phyloP scores from a whole-genome alignment of 2,329 filamentous ascomycete genomes.

The Fusarium nygamai region DNA sequence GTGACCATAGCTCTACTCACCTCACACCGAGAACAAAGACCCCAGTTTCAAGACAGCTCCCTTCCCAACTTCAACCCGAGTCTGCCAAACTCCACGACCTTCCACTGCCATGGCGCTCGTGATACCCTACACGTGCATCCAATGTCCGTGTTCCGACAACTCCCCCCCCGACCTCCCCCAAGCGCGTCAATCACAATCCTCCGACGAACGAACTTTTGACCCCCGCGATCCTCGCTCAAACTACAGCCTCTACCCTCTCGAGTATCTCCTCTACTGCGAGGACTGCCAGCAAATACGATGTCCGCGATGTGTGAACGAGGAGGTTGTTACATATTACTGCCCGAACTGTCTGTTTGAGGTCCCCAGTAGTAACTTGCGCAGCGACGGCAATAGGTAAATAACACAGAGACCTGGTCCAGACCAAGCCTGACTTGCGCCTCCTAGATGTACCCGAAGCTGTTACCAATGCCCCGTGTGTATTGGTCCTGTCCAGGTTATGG shows the following conservation, averaged over 20 bases:
- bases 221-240: slow-evolving; percentile 85
- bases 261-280: slow-evolving; percentile 95
- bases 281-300: slow-evolving; percentile 98
- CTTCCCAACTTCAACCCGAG: slow-evolving; percentile 13
- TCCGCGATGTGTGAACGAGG: slow-evolving; percentile 88
- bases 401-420: background rate
- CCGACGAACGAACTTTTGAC: slow-evolving; percentile 83
- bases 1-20: slow-evolving; percentile 22
- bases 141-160: slow-evolving; percentile 70
- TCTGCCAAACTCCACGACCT: slow-evolving; percentile 22
- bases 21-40: slow-evolving; percentile 18
- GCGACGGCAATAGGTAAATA: slow-evolving; percentile 87
- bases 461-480: slow-evolving; percentile 94
- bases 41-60: slow-evolving; percentile 36
- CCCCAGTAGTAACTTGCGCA: slow-evolving; percentile 89
- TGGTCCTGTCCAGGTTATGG: slow-evolving; percentile 79
- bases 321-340: slow-evolving; percentile 95
- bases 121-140: slow-evolving; percentile 72
- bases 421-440: slow-evolving; percentile 27
- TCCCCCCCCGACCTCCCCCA: slow-evolving; percentile 49
- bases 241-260: slow-evolving; percentile 91
- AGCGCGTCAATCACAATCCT: slow-evolving; percentile 44
- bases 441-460: slow-evolving; percentile 90
- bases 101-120: slow-evolving; percentile 58
- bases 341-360: slow-evolving; percentile 97